phyloP scores from a whole-genome alignment of 2,329 filamentous ascomycete species.

The Aspergillus pseudonomiae region DNA sequence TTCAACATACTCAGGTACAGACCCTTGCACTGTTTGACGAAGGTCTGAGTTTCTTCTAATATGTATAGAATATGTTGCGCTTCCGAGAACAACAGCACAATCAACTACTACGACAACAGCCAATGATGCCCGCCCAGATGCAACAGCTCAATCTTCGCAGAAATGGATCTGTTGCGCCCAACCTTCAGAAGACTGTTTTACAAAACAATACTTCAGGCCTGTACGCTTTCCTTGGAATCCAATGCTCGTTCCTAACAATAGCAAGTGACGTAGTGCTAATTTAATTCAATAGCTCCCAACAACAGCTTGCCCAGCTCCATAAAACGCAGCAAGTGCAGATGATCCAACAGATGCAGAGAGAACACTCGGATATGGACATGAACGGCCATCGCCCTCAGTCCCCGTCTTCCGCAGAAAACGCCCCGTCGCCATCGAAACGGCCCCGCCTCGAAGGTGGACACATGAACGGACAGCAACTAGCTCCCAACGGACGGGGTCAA shows the following conservation, averaged over 20 bases:
- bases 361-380: conserved; percentile 84
- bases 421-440: conserved; percentile 88
- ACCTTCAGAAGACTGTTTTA: conserved; percentile 73
- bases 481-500: conserved; percentile 71
- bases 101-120: conserved; percentile 73
- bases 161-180: conserved; percentile 41
- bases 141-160: conserved; percentile 64
- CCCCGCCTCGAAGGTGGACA: conserved; percentile 75
- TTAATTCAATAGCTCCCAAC: conserved; percentile 55
- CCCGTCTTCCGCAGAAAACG: conserved; percentile 80
- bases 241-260: background rate
- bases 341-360: conserved; percentile 83
- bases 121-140: conserved; percentile 59
- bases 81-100: conserved; percentile 76
- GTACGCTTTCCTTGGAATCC: conserved; percentile 32
- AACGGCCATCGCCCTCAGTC: conserved; percentile 80
- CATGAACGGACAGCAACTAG: conserved; percentile 77
- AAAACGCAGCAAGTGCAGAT: conserved; percentile 59
- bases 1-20: conserved; percentile 76
- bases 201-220: conserved; percentile 64
- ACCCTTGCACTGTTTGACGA: background rate
- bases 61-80: conserved; percentile 62
- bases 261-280: conserved; percentile 25
- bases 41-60: conserved; percentile 7
- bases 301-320: conserved; percentile 71